These are phyloP conservation scores for Spergularia marina DNA, from an alignment of 148 eudicot genomes.

Conservation along the genomic window DNA sequence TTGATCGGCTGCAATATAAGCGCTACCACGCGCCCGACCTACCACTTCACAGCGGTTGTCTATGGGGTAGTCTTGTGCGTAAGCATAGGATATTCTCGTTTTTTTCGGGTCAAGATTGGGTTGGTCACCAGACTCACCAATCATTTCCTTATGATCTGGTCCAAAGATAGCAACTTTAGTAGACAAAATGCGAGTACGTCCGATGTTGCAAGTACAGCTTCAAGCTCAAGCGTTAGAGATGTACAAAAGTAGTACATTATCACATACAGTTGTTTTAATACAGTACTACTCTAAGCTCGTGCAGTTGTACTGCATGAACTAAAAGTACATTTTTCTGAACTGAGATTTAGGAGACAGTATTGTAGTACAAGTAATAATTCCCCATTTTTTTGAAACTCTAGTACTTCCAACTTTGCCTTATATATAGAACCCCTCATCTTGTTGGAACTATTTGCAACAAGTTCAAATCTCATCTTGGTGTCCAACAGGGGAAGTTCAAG, in stretches of 20 bases:
- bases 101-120: neutral
- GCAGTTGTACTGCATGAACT: constrained; percentile 15
- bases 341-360: neutral
- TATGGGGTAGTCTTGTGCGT: no score
- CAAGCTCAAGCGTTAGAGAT: neutral
- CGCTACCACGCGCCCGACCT: no score
- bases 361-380: constrained; percentile 21
- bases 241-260: neutral
- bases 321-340: neutral
- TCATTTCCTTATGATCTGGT: neutral
- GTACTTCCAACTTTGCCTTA: neutral
- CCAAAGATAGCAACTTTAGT: neutral
- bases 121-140: neutral
- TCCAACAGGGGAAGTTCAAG: neutral
- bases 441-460: neutral
- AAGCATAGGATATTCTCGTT: neutral
- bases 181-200: neutral
- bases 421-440: constrained; percentile 12
- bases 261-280: neutral
- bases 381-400: neutral
- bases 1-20: no score
- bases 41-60: no score
- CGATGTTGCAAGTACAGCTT: neutral
- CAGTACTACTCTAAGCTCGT: neutral
- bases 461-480: neutral